These are phyloP conservation scores for Solanum chacoense DNA, from an alignment of 305 asterid species.

Conservation along the genomic window DNA sequence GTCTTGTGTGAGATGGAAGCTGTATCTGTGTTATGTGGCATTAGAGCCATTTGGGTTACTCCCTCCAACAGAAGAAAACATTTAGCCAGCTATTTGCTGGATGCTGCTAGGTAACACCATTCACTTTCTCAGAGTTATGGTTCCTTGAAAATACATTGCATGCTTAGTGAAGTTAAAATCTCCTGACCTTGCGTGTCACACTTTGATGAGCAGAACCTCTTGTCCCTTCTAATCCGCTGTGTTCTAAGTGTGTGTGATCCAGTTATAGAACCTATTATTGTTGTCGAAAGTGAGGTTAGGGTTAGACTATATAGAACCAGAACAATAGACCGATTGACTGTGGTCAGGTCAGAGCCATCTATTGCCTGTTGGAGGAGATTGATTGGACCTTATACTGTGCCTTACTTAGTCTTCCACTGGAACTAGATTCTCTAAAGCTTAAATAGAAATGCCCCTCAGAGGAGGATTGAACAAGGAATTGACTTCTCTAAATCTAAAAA, in stretches of 20 bases:
- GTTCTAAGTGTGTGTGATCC: background rate
- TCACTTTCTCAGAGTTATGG: background rate
- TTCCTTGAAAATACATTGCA: background rate
- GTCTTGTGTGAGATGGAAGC: conserved; percentile 39
- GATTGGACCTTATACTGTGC: background rate
- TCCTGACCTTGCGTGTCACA: background rate
- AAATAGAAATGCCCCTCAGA: background rate
- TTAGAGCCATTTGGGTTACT: conserved; percentile 86
- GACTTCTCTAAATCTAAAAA: background rate
- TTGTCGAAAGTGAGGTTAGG: background rate
- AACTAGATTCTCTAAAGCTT: background rate
- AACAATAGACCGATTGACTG: background rate
- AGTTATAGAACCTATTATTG: background rate
- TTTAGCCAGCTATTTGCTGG: conserved; percentile 56
- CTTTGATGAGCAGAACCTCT: background rate
- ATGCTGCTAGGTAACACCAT: conserved; percentile 51
- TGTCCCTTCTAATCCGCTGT: background rate
- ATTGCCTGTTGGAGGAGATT: background rate
- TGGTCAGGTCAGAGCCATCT: background rate
- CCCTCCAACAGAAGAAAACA: conserved; percentile 65
- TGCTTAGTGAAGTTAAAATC: background rate
- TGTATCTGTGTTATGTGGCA: conserved; percentile 55
- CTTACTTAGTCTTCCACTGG: background rate
- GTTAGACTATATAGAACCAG: background rate
- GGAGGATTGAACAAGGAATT: background rate